Evolutionary conservation across 164 flowering plant species (phyloP).

Genomic region (Dillenia turbinata): DNA sequence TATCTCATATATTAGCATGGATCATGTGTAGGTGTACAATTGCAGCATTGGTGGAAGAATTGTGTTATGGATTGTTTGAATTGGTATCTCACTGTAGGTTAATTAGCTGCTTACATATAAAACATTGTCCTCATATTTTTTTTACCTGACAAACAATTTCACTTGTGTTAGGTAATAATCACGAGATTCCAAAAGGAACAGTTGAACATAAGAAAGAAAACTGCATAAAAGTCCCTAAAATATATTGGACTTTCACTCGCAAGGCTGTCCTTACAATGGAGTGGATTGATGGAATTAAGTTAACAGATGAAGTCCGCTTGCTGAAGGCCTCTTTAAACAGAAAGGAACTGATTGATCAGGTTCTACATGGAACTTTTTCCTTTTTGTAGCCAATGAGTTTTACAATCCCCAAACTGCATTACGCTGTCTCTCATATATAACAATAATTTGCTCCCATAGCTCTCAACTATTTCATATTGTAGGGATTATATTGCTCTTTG

Average conservation of each 20-base stretch:
- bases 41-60: too few relatives aligned
- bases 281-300: conserved; percentile 96
- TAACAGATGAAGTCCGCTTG: conserved; percentile 69
- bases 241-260: conserved; percentile 85
- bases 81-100: too few relatives aligned
- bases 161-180: conserved; percentile 27
- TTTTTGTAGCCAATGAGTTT: neutral
- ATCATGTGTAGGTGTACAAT: too few relatives aligned
- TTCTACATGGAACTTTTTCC: conserved; percentile 15
- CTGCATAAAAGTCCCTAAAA: conserved; percentile 73
- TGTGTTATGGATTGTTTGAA: too few relatives aligned
- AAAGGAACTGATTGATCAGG: conserved; percentile 78
- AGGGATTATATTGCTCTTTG: conserved; percentile 92
- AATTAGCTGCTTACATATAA: too few relatives aligned
- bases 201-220: conserved; percentile 19
- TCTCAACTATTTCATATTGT: conserved; percentile 10
- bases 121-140: too few relatives aligned
- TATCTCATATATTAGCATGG: too few relatives aligned
- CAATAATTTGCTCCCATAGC: neutral
- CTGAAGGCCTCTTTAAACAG: conserved; percentile 54
- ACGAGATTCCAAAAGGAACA: conserved; percentile 18
- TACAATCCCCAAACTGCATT: neutral
- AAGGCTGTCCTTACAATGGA: conserved; percentile 95
- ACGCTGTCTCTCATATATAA: neutral
- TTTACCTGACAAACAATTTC: too few relatives aligned